Conservation (phyloP, 73 alveolate genomes). For the Durusdinium trenchii region DNA sequence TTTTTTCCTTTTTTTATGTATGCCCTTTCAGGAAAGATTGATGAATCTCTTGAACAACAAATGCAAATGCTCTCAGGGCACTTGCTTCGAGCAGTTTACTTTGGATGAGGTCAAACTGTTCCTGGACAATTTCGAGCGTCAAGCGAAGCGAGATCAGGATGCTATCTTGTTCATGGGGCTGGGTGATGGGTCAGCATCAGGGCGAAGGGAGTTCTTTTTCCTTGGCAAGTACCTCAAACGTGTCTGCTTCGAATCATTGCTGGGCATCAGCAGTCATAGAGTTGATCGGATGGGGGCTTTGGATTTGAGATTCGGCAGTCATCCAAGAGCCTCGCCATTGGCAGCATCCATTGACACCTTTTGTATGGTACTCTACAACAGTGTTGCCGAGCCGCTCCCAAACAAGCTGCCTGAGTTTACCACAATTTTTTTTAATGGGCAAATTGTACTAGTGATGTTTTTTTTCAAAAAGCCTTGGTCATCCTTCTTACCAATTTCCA, state of each 20-base stretch:
- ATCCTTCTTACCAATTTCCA: too few species aligned
- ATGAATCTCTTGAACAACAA: not conserved
- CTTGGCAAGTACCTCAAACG: not conserved
- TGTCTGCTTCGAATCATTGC: not conserved
- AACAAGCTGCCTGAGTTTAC: not conserved
- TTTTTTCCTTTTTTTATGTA: too few species aligned
- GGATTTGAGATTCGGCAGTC: slow-evolving; percentile 9
- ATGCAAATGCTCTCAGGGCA: not conserved
- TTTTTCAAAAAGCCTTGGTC: too few species aligned
- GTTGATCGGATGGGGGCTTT: not conserved
- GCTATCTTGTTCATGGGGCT: slow-evolving; percentile 5
- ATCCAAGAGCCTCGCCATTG: not conserved
- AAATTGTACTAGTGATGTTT: too few species aligned
- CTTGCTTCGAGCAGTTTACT: not conserved
- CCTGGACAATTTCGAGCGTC: not conserved
- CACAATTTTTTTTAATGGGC: too few species aligned
- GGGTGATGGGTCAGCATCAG: too few species aligned
- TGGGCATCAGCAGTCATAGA: slow-evolving; percentile 12
- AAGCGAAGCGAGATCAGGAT: slow-evolving; percentile 20
- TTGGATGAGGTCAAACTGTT: not conserved
- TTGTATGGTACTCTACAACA: slow-evolving; percentile 32
- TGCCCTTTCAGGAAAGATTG: not conserved
- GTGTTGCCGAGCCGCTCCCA: slow-evolving; percentile 29
- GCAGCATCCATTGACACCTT: slow-evolving; percentile 27
- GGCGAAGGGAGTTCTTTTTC: not conserved